phyloP scores from a whole-genome alignment of 2,329 filamentous ascomycete genomes.

The Ophiostoma populinum region DNA sequence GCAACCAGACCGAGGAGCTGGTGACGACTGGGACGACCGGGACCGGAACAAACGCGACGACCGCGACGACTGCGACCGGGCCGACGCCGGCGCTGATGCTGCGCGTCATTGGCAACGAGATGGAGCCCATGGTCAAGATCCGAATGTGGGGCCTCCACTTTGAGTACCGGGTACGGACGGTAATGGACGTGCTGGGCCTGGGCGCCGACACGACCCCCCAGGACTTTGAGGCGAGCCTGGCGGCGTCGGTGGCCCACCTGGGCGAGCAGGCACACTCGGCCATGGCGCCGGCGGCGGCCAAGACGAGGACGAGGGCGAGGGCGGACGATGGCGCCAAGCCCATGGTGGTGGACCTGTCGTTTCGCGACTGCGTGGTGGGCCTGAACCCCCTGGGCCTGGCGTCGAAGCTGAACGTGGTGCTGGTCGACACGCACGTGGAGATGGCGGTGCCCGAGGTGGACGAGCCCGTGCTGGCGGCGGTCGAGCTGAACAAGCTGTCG shows the following conservation, averaged over 20 bases:
- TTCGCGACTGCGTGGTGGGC: constrained; percentile 68
- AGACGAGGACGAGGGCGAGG: constrained; percentile 9
- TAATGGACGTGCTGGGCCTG: constrained; percentile 64
- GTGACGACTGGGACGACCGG: constrained; percentile 35
- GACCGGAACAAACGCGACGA: constrained; percentile 9
- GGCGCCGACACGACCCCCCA: constrained; percentile 49
- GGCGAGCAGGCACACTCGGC: constrained; percentile 43
- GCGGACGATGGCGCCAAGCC: constrained; percentile 27
- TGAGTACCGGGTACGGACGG: constrained; percentile 76
- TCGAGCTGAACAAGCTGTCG: constrained; percentile 64
- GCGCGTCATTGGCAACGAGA: constrained; percentile 81
- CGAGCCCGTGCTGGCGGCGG: constrained; percentile 41
- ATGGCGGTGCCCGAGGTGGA: constrained; percentile 44
- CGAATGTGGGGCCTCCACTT: constrained; percentile 68
- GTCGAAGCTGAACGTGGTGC: constrained; percentile 61
- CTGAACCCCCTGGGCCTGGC: constrained; percentile 61
- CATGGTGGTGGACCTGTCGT: constrained; percentile 52
- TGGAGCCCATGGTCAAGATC: constrained; percentile 77
- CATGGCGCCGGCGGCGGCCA: constrained; percentile 17
- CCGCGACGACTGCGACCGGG: not conserved
- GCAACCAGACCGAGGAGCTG: constrained; percentile 55
- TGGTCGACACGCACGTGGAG: constrained; percentile 62
- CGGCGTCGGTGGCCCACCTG: constrained; percentile 63
- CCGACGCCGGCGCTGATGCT: constrained; percentile 53
- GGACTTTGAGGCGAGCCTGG: constrained; percentile 58